Conservation (phyloP, 345 rosid species). For the Cardamine occulta region DNA sequence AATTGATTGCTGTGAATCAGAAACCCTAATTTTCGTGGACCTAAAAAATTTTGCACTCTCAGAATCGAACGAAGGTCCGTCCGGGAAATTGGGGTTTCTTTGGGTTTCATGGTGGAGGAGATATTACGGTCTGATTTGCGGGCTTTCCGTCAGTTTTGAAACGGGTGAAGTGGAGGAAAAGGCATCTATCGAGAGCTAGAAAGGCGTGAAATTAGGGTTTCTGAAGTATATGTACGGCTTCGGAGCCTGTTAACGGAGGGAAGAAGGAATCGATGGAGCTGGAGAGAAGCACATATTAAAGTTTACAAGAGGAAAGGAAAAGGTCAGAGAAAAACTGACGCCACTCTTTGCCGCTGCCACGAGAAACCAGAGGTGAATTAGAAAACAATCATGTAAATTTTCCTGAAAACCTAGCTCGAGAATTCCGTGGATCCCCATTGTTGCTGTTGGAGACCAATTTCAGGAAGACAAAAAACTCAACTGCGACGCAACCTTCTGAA, state of each 20-base stretch:
- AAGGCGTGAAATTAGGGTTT: conserved; percentile 51
- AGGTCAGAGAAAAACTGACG: conserved; percentile 41
- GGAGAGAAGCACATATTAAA: conserved; percentile 71
- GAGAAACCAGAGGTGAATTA: conserved; percentile 16
- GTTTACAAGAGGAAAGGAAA: conserved; percentile 80
- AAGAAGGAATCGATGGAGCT: conserved; percentile 63
- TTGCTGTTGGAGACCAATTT: neutral
- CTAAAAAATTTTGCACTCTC: conserved; percentile 23
- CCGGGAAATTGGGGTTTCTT: conserved; percentile 52
- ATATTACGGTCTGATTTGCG: neutral
- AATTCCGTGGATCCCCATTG: conserved; percentile 39
- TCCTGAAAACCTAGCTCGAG: conserved; percentile 42
- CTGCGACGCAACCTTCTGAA: conserved; percentile 31
- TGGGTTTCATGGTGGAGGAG: conserved; percentile 2
- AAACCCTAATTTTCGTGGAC: conserved; percentile 34
- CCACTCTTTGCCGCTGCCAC: conserved; percentile 32
- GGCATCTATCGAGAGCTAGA: conserved; percentile 19
- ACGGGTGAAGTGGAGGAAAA: conserved; percentile 9
- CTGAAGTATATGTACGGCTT: conserved; percentile 86
- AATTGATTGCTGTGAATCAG: neutral
- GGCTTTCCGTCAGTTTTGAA: conserved; percentile 1
- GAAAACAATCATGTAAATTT: conserved; percentile 32
- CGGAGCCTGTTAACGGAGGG: conserved; percentile 76
- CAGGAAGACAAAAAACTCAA: conserved; percentile 22
- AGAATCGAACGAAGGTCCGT: conserved; percentile 22